Evolutionary conservation across 345 rosid genomes (phyloP).

Genomic region (Corymbia maculata): DNA sequence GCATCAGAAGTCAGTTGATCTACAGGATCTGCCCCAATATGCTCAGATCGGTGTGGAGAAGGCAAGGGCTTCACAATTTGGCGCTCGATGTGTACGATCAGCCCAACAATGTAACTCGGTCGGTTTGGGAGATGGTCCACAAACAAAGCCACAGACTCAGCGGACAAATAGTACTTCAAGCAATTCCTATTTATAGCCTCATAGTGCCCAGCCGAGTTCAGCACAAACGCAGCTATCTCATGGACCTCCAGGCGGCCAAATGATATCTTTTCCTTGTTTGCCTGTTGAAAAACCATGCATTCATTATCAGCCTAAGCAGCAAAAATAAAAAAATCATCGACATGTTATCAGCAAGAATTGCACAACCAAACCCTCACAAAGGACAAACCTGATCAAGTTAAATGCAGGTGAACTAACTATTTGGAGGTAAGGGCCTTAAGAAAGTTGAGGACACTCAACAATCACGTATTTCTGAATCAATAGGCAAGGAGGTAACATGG

Average conservation of each 20-base stretch:
- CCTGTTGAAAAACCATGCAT: constrained; percentile 24
- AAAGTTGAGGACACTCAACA: neutral
- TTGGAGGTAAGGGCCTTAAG: neutral
- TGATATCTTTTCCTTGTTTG: constrained; percentile 88
- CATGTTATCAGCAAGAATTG: neutral
- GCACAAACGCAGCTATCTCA: constrained; percentile 91
- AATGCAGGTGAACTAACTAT: neutral
- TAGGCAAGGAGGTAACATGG: neutral
- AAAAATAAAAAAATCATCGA: neutral
- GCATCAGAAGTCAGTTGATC: constrained; percentile 39
- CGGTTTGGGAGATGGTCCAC: constrained; percentile 74
- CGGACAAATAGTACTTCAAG: constrained; percentile 70
- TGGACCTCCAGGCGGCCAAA: constrained; percentile 81
- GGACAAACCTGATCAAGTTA: neutral
- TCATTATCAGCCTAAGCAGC: neutral
- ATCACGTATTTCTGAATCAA: neutral
- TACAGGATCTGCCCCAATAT: constrained; percentile 16
- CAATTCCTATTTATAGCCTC: constrained; percentile 77
- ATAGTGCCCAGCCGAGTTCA: constrained; percentile 63
- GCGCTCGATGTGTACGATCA: constrained; percentile 84
- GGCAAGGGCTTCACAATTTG: constrained; percentile 52
- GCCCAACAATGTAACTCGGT: constrained; percentile 82
- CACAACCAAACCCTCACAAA: neutral
- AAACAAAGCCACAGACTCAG: constrained; percentile 91
- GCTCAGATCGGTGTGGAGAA: constrained; percentile 29